Percentiles rank a stretch among this genome's conserved stretches.
Evolutionary conservation across 2,329 filamentous ascomycete species (phyloP).

Genomic region (Graphium sp.): DNA sequence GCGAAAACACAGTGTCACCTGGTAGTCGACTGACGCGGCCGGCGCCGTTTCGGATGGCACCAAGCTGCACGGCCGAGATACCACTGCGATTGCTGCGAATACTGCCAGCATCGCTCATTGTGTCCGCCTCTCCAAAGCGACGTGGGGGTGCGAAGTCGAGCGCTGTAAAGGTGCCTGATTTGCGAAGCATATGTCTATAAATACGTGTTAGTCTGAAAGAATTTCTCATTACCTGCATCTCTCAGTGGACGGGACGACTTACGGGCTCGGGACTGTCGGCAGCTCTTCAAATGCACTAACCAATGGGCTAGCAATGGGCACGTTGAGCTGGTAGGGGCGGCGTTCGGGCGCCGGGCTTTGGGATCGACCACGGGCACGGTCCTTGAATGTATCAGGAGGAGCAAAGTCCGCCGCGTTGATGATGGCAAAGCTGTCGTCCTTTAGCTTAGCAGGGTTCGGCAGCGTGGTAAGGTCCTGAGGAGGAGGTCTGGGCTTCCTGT

Average conservation of each 20-base stretch:
- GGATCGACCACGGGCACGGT: conserved; percentile 52
- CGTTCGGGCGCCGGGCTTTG: conserved; percentile 48
- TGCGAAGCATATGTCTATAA: conserved; percentile 51
- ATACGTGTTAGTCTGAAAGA: conserved; percentile 11
- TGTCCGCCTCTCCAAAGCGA: conserved; percentile 47
- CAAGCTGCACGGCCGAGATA: conserved; percentile 51
- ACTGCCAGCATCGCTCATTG: conserved; percentile 48
- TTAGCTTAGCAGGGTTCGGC: conserved; percentile 72
- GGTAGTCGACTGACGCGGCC: conserved; percentile 78
- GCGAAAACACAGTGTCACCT: conserved; percentile 64
- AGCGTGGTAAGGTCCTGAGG: conserved; percentile 58
- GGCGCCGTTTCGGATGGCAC: conserved; percentile 64
- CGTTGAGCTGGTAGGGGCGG: conserved; percentile 56
- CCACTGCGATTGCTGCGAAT: conserved; percentile 54
- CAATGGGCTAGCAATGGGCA: conserved; percentile 63
- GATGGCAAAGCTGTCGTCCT: conserved; percentile 62
- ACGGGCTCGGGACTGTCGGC: conserved; percentile 73
- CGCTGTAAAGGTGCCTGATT: conserved; percentile 60
- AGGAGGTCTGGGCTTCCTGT: conserved; percentile 39
- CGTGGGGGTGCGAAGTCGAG: conserved; percentile 70
- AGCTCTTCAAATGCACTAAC: conserved; percentile 79
- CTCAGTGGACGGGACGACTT: conserved; percentile 40
- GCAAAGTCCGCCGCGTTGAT: conserved; percentile 66
- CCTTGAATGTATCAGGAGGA: conserved; percentile 50
- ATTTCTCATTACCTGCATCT: no score